Conservation (phyloP, 768 basidiomycete genomes). For the Rhizopogon vulgaris region DNA sequence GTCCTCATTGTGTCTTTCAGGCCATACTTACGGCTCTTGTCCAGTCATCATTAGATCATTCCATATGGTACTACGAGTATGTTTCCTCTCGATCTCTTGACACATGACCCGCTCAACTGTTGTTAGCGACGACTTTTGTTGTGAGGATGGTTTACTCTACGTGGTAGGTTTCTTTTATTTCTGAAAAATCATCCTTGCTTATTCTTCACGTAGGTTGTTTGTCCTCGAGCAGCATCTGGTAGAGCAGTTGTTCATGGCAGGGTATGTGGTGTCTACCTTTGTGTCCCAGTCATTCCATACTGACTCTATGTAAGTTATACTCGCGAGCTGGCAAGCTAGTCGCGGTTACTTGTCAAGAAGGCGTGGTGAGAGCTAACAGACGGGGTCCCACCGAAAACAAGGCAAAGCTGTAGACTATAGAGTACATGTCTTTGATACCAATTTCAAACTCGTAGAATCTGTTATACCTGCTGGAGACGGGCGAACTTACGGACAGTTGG, state of each 20-base stretch:
- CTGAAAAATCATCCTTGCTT: not conserved
- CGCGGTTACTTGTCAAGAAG: slow-evolving; percentile 79
- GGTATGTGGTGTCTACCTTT: slow-evolving; percentile 34
- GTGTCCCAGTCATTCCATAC: not conserved
- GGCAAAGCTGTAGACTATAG: slow-evolving; percentile 33
- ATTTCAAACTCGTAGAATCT: not conserved
- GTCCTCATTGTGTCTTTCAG: not conserved
- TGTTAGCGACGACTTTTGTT: slow-evolving; percentile 63
- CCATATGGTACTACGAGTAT: slow-evolving; percentile 75
- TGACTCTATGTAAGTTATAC: slow-evolving; percentile 46
- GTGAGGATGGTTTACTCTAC: slow-evolving; percentile 77
- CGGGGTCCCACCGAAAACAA: slow-evolving; percentile 32
- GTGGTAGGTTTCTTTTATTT: slow-evolving; percentile 40
- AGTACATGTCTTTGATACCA: not conserved
- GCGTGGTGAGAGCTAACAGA: slow-evolving; percentile 59
- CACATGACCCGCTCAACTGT: not conserved
- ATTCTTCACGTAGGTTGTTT: slow-evolving; percentile 42
- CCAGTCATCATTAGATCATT: slow-evolving; percentile 73
- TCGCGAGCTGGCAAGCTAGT: slow-evolving; percentile 59
- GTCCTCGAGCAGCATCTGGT: slow-evolving; percentile 58
- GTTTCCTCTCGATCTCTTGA: slow-evolving; percentile 11
- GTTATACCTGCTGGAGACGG: no score
- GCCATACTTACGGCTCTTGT: not conserved
- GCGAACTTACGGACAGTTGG: no score
- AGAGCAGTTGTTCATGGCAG: slow-evolving; percentile 66